Evolutionary conservation across 306 rosid genomes (phyloP), one percentile per base, ranked within the genome.

Genomic region (Delonix regia): DNA sequence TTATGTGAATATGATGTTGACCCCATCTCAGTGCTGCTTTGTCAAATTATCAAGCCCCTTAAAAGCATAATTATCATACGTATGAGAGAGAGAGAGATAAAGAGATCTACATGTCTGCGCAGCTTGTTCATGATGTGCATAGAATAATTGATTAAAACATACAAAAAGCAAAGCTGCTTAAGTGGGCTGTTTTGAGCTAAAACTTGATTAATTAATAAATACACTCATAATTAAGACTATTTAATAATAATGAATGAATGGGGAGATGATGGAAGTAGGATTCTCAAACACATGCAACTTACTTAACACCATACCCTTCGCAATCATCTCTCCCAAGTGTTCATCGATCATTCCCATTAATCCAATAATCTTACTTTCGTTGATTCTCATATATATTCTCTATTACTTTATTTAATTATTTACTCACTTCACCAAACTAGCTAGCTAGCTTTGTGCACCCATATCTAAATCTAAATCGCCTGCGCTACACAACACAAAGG

Each of bases 321-420:
- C 69, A 92, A 94, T 92, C 92, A 94, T 94, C 86, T 81, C 83
- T 80, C 92, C 92, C 96, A 85, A 87, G 86, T 85, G 86, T 83
- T 87, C 59, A 82, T 82, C n/a, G n/a, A n/a, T n/a, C 92, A 87
- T 85, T 87, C 93, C 88, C 83, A n/a, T 30, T 59, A 89, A 88
- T 93, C 93, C 77, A 84, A 83, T 36, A 60, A 84, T 38, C 79
- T 64, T 78, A 71, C 83, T 80, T 85, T 84, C 56, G 22, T 59
- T 34, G 3, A 34, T 22, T 73, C 69, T 22, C 30, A 30, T 13
- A 10, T 13, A 10, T 56, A 15, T 71, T 63, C 66, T 78, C n/a
- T 49, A 66, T 51, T 63, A 44, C 14, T 63, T 76, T 78, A 24
- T 8, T 57, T 18, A 48, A 38, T 66, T 78, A 49, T 9, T 71